phyloP scores from a whole-genome alignment of 768 basidiomycete species.

The Leccinum aurantiacum region DNA sequence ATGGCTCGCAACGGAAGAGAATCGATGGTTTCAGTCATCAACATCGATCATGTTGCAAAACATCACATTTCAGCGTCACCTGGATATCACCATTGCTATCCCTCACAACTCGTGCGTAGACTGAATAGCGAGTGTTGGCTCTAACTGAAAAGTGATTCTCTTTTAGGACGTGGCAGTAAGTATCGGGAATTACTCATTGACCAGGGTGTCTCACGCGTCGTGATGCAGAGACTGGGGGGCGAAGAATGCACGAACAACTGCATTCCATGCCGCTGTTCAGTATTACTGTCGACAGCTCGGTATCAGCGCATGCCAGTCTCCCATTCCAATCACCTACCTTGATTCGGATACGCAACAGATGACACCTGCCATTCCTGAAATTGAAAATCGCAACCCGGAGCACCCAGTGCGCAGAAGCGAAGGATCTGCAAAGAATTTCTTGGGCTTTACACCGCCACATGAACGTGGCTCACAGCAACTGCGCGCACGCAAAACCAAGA shows the following conservation, averaged over 20 bases:
- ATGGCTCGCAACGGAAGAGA: slow-evolving; percentile 78
- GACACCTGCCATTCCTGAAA: slow-evolving; percentile 1
- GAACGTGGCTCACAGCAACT: slow-evolving; percentile 15
- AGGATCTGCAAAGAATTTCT: slow-evolving; percentile 18
- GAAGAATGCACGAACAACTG: slow-evolving; percentile 60
- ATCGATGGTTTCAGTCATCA: slow-evolving; percentile 72
- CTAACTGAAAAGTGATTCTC: slow-evolving; percentile 5
- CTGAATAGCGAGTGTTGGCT: neutral
- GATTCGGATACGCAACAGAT: slow-evolving; percentile 21
- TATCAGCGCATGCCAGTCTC: slow-evolving; percentile 59
- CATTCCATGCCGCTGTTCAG: slow-evolving; percentile 78
- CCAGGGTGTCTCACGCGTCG: slow-evolving; percentile 5
- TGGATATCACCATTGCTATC: slow-evolving; percentile 70
- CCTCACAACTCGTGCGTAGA: slow-evolving; percentile 46
- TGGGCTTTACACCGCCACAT: slow-evolving; percentile 33
- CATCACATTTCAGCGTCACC: slow-evolving; percentile 63
- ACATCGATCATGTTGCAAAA: slow-evolving; percentile 63
- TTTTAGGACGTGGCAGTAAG: slow-evolving; percentile 37
- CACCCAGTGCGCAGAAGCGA: neutral
- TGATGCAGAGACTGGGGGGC: slow-evolving; percentile 56
- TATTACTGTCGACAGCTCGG: slow-evolving; percentile 70
- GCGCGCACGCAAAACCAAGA: slow-evolving; percentile 34
- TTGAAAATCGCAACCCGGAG: slow-evolving; percentile 8
- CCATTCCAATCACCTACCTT: slow-evolving; percentile 57
- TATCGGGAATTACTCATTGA: neutral